Percentiles rank a stretch among this genome's conserved stretches.
phyloP scores from a whole-genome alignment of 2,329 filamentous ascomycete genomes.

The Epichloe gansuensis region DNA sequence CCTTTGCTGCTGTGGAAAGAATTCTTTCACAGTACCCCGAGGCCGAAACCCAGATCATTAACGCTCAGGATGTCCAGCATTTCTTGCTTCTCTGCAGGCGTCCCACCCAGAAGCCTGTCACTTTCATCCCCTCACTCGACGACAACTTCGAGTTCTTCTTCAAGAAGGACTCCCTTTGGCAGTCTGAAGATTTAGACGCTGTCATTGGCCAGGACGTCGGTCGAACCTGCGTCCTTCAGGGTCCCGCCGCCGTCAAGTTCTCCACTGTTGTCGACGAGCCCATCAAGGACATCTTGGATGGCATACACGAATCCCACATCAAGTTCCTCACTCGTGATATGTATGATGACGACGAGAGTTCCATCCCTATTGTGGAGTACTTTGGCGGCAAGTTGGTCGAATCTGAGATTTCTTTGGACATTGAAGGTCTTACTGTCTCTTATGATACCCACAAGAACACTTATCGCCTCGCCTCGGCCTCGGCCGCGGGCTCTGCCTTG shows the following conservation, averaged over 20 bases:
- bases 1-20: conserved; percentile 63
- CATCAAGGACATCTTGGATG: conserved; percentile 85
- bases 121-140: conserved; percentile 89
- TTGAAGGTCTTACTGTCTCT: conserved; percentile 75
- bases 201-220: conserved; percentile 94
- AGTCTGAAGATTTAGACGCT: conserved; percentile 93
- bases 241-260: conserved; percentile 83
- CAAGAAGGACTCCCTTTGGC: conserved; percentile 99
- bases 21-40: conserved; percentile 78
- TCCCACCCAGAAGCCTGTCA: conserved; percentile 87
- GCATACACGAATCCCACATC: conserved; percentile 83
- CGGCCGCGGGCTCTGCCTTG: conserved; percentile 57
- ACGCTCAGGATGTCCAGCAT: conserved; percentile 94
- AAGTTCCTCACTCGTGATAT: conserved; percentile 63
- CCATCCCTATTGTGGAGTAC: conserved; percentile 81
- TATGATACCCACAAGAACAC: conserved; percentile 67
- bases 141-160: conserved; percentile 99
- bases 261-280: conserved; percentile 85
- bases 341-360: conserved; percentile 59
- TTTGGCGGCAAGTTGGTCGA: conserved; percentile 82
- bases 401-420: conserved; percentile 56
- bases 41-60: conserved; percentile 82
- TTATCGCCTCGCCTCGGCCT: conserved; percentile 68
- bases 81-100: conserved; percentile 89
- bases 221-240: conserved; percentile 90